Base-by-base conservation (phyloP, 2,329 filamentous ascomycete genomes). In the Sordariomycetes sp. region DNA sequence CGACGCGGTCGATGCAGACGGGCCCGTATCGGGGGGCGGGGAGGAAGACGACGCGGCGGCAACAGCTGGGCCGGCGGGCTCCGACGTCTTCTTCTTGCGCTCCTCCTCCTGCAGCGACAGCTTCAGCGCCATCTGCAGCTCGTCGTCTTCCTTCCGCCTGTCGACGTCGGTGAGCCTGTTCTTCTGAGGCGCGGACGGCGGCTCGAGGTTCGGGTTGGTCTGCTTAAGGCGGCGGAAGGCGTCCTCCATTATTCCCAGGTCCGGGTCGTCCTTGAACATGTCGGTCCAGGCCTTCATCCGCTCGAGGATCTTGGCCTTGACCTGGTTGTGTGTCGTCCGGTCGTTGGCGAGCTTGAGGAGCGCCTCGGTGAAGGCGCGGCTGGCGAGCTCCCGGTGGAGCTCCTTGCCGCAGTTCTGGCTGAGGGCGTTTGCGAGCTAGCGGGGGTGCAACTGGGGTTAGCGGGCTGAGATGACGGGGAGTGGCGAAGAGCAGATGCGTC, bases 231-330 rank as follows among this genome's bases (percentile, higher is more conserved):
- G 89, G 74, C 85, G 85, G 71, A 92, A 97, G 59, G 92, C 91
- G 67, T 95, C 89, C 69, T 91, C 87, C 94, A 99, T 99, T 68
- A 99, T 95, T 20, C 94, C 94, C 60, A 99, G 80, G 68, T 96
- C 92, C 12, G 90, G 82, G 67, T 96, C 90, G 60, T 81, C 85
- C 65, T 82, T 81, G 69, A 97, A 97, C 89, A 96, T 95, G 65
- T 94, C 89, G 58, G 87, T 85, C 94, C 94, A 99, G 62, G 92
- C 89, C 69, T 88, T 86, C 90, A 97, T 97, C 63, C 91, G 85
- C 76, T 97, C 92, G 59, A 97, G 73, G 62, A 99, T 96, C 80
- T 96, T 97, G 62, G 89, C 84, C 74, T 97, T 97, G 68, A 99
- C 94, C 70, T 96, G 90, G 68, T 87, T 86, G 70, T 97, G 94